These are phyloP conservation scores for Tetrapyrgos nigripes DNA, from an alignment of 1,284 basidiomycete genomes.

Conservation along the genomic window DNA sequence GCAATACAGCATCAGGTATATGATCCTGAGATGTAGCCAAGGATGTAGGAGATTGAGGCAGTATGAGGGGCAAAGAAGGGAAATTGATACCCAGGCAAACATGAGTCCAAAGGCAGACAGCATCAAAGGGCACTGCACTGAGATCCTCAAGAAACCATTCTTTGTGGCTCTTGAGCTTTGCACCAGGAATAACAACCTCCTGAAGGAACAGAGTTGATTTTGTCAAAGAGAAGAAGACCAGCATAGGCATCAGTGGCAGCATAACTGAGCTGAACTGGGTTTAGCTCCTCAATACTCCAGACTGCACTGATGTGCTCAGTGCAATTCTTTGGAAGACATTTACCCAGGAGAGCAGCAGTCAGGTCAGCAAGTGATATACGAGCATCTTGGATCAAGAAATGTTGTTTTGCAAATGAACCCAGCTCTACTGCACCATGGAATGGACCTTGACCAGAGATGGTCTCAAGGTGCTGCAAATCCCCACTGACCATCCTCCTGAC, in stretches of 20 bases:
- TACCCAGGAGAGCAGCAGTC: constrained; percentile 24
- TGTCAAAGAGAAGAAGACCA: constrained; percentile 23
- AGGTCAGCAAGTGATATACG: constrained; percentile 22
- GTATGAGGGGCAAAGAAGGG: neutral
- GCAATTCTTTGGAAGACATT: constrained; percentile 27
- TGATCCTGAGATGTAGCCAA: neutral
- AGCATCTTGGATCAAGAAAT: constrained; percentile 4
- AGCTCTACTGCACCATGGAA: constrained; percentile 6
- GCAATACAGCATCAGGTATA: too few relatives aligned
- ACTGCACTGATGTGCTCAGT: constrained; percentile 23
- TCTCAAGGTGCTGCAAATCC: constrained; percentile 7
- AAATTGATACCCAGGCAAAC: neutral
- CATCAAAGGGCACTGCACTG: neutral
- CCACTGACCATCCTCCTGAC: neutral
- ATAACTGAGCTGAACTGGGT: constrained; percentile 23
- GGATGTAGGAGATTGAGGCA: neutral
- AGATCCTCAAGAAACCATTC: neutral
- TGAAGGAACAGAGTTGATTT: constrained; percentile 1
- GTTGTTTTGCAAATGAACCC: constrained; percentile 3
- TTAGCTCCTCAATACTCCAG: constrained; percentile 30
- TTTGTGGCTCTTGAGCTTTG: neutral
- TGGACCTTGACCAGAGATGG: neutral
- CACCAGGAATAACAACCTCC: constrained; percentile 11
- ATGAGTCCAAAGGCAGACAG: neutral
- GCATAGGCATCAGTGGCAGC: too few relatives aligned